phyloP scores from a whole-genome alignment of 768 basidiomycete species.

The Lactarius trivialis region DNA sequence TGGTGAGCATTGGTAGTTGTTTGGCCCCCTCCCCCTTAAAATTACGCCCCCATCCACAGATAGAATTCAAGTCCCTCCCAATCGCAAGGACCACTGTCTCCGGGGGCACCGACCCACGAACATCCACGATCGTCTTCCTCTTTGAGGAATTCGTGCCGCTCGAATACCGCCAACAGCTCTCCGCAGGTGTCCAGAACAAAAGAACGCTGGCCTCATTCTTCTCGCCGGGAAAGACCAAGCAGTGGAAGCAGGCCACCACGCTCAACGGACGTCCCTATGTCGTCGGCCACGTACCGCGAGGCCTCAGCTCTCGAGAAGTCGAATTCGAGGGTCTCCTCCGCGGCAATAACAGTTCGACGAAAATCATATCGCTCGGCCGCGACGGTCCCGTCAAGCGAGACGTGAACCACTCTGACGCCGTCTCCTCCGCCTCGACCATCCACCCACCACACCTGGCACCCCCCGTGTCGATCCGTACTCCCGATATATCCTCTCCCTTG shows the following conservation, averaged over 20 bases:
- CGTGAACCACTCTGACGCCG: not conserved
- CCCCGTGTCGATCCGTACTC: not conserved
- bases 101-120: slow-evolving; percentile 57
- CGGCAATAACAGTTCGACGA: slow-evolving; percentile 40
- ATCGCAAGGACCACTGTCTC: slow-evolving; percentile 28
- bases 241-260: slow-evolving; percentile 79
- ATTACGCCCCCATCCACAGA: slow-evolving; percentile 36
- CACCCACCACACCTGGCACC: not conserved
- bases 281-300: slow-evolving; percentile 48
- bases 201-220: slow-evolving; percentile 68
- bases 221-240: slow-evolving; percentile 42
- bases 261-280: slow-evolving; percentile 75
- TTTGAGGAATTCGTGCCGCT: slow-evolving; percentile 93
- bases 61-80: slow-evolving; percentile 82
- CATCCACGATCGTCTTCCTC: slow-evolving; percentile 61
- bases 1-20: slow-evolving; percentile 48
- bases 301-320: slow-evolving; percentile 52
- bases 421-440: not conserved
- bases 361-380: slow-evolving; percentile 32
- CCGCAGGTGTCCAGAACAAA: slow-evolving; percentile 40
- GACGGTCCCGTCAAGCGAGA: slow-evolving; percentile 23
- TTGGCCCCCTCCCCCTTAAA: not conserved
- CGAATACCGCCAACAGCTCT: slow-evolving; percentile 77
- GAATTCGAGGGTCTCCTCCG: slow-evolving; percentile 76
- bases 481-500: slow-evolving; percentile 5